These are phyloP conservation scores for Puccinia hordei DNA, from an alignment of 1,284 basidiomycete species.

Conservation along the genomic window DNA sequence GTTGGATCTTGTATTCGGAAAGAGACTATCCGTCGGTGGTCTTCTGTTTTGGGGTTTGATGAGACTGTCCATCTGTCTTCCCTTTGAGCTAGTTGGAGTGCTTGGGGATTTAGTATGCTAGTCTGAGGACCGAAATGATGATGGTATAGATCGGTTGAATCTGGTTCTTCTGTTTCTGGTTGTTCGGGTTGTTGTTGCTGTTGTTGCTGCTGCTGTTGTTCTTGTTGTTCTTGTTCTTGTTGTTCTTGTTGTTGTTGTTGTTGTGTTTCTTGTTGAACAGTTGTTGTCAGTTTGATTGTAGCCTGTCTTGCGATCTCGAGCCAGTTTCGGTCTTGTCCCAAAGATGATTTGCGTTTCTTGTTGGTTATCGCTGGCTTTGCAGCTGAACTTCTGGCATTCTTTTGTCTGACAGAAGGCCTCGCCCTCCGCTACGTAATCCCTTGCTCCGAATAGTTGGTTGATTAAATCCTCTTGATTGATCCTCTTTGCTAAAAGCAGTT, in stretches of 20 bases:
- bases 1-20: not conserved
- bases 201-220: not conserved
- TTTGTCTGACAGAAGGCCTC: no score
- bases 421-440: no score
- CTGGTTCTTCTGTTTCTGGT: not conserved
- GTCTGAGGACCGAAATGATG: conserved; percentile 32
- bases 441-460: no score
- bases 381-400: no score
- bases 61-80: conserved; percentile 6
- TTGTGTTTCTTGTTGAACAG: not conserved
- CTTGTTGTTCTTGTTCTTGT: not conserved
- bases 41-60: conserved; percentile 8
- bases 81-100: not conserved
- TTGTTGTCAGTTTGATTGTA: conserved; percentile 14
- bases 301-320: not conserved
- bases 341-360: conserved; percentile 61
- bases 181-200: conserved; percentile 12
- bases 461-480: no score
- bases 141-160: not conserved
- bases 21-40: conserved; percentile 1
- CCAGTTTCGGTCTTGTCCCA: conserved; percentile 7
- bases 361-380: conserved; percentile 64
- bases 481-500: no score
- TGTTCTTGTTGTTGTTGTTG: no score
- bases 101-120: not conserved